Base-by-base conservation (phyloP, 2,329 filamentous ascomycete species). In the Fusarium transvaalense region DNA sequence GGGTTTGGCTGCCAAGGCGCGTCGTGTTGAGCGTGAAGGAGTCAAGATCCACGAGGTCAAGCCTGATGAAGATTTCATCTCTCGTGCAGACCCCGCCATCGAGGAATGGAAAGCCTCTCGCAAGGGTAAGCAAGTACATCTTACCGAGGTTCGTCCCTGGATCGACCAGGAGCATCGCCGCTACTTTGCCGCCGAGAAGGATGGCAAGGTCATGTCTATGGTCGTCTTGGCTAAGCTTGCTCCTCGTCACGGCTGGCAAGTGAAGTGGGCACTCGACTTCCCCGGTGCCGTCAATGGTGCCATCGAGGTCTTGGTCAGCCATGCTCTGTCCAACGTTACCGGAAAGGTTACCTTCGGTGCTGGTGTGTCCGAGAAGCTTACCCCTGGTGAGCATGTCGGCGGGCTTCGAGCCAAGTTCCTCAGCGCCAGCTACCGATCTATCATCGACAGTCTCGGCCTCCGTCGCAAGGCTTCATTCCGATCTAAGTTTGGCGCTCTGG, bases 191-290 rank as follows among this genome's bases (percentile, higher is more conserved):
- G 91, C 93, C 12, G 86, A 90, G 69, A 92, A 92, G 74, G 86
- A 92, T 17, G 92, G 92, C 66, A 88, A 86, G 62, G 88, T 97
- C 58, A 86, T 86, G 41, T 91, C 91, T 34, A 86, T 97, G 61
- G 91, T 95, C n/a, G 90, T 95, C 10, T 84, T 97, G 73, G 92
- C 92, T 54, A 92, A 93, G 78, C 88, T 97, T 29, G 88, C 91
- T 5, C 92, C 93, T 3, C 84, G 88, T 35, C 88, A 97, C 77
- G 94, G 94, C 56, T 97, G 93, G 89, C 94, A 97, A 82, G 91
- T 97, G 77, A 97, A 97, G 83, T 97, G 96, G 84, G 92, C 92
- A n/a, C 88, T 97, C 56, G 93, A 97, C 79, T 97, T 97, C 84
- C 94, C 94, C 0, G 89, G 88, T 27, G 88, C 94, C 1, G 92